These are phyloP conservation scores for Fistulinella prunicolor DNA, from an alignment of 768 basidiomycete genomes.

Conservation along the genomic window DNA sequence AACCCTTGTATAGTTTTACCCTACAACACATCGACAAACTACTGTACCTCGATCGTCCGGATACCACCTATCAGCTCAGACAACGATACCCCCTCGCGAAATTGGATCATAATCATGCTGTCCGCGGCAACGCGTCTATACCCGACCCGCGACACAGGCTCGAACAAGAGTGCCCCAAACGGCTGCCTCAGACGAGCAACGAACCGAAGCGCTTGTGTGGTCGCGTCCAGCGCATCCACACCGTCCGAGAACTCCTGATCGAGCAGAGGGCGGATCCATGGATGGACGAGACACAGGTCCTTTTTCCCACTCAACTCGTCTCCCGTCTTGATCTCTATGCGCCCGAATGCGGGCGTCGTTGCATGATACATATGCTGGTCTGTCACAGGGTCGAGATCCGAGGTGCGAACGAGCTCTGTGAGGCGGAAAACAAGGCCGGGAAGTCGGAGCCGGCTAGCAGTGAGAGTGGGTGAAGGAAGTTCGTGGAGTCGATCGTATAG, in stretches of 20 bases:
- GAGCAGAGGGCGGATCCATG: conserved; percentile 11
- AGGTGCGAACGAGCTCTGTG: neutral
- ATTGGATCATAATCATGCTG: conserved; percentile 1
- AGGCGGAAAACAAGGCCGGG: conserved; percentile 4
- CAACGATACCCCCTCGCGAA: neutral
- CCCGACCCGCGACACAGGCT: neutral
- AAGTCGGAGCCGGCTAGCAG: conserved; percentile 1
- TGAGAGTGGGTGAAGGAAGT: neutral
- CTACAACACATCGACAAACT: too few species aligned
- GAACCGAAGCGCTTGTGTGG: neutral
- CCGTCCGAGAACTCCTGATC: neutral
- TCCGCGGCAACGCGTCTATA: conserved; percentile 17
- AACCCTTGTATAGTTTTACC: neutral
- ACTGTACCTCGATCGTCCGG: neutral
- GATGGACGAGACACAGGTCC: conserved; percentile 6
- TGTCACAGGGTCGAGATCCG: too few species aligned
- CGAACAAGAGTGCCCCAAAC: too few species aligned
- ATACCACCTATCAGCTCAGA: neutral
- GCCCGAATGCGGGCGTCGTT: neutral
- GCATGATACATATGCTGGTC: neutral
- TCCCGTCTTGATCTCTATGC: conserved; percentile 5
- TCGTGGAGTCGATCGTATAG: neutral
- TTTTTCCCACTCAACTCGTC: neutral
- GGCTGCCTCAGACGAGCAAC: too few species aligned
- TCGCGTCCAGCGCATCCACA: neutral